A percentile compares a stretch with the other conserved stretches of the same genome.
These are phyloP conservation scores for Hypoxylon sp. DNA, from an alignment of 2,329 filamentous ascomycete genomes.

Conservation along the genomic window DNA sequence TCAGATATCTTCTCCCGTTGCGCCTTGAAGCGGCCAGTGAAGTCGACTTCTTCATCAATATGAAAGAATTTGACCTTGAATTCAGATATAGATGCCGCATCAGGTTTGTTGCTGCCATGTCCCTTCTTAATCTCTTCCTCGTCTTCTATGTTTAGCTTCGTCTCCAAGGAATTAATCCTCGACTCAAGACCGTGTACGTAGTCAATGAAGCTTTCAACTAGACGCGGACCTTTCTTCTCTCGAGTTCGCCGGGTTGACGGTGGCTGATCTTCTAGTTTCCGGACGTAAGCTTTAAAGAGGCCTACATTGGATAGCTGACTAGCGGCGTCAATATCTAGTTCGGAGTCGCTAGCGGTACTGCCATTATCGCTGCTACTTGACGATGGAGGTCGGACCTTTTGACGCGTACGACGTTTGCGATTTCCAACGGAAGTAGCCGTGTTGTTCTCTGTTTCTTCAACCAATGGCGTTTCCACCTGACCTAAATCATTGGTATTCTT, in stretches of 20 bases:
- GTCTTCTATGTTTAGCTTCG: not conserved
- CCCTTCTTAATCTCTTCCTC: not conserved
- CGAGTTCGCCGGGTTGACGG: not conserved
- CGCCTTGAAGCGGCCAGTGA: slow-evolving; percentile 13
- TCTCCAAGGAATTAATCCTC: slow-evolving; percentile 15
- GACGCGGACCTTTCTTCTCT: slow-evolving; percentile 1
- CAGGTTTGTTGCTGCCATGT: not conserved
- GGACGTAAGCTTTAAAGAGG: slow-evolving; percentile 23
- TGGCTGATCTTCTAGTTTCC: slow-evolving; percentile 10
- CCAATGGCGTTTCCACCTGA: not conserved
- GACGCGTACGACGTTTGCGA: not conserved
- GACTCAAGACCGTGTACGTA: slow-evolving; percentile 22
- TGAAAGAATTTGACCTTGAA: slow-evolving; percentile 20
- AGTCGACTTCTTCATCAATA: slow-evolving; percentile 8
- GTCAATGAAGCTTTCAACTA: slow-evolving; percentile 19
- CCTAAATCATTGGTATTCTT: not conserved
- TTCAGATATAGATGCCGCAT: not conserved
- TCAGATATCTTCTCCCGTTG: not conserved
- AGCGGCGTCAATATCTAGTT: slow-evolving; percentile 3
- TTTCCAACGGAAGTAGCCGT: not conserved
- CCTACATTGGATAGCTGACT: slow-evolving; percentile 10
- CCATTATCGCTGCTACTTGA: not conserved
- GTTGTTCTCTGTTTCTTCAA: not conserved
- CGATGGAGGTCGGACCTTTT: not conserved
- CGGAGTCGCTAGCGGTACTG: too few relatives aligned